phyloP scores from a whole-genome alignment of 495 filamentous ascomycete species.

The Chaetomium tenue region DNA sequence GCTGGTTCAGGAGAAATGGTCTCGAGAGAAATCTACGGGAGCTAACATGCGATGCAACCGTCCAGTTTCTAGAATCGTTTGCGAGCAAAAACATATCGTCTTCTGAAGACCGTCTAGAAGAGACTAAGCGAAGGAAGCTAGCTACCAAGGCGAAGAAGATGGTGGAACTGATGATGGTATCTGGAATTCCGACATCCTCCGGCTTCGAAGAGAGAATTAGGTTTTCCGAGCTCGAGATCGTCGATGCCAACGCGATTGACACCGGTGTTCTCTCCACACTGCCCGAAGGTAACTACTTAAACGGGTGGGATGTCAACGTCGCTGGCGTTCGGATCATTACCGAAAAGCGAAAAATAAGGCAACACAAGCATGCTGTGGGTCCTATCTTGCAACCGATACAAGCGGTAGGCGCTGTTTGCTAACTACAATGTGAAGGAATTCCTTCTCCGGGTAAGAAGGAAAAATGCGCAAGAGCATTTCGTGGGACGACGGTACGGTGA shows the following conservation, averaged over 20 bases:
- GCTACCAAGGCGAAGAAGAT: conserved; percentile 91
- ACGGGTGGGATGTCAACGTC: conserved; percentile 97
- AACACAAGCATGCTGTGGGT: conserved; percentile 88
- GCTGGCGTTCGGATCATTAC: conserved; percentile 79
- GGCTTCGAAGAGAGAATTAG: conserved; percentile 96
- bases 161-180: conserved; percentile 99
- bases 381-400: background rate
- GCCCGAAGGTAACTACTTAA: conserved; percentile 85
- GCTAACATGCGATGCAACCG: background rate
- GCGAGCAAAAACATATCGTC: conserved; percentile 97
- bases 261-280: conserved; percentile 79
- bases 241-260: conserved; percentile 88
- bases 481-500: conserved; percentile 86
- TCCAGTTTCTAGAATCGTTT: conserved; percentile 91
- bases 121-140: conserved; percentile 91
- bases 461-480: conserved; percentile 67
- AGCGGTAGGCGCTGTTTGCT: background rate
- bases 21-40: background rate
- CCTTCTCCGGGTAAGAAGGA: conserved; percentile 74
- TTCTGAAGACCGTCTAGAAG: conserved; percentile 90
- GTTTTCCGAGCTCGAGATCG: conserved; percentile 94
- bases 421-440: conserved; percentile 68
- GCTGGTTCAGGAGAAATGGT: background rate
- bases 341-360: conserved; percentile 80
- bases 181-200: conserved; percentile 89